Conservation (phyloP, 108 stramenopile species). For the Nitzschia palea region DNA sequence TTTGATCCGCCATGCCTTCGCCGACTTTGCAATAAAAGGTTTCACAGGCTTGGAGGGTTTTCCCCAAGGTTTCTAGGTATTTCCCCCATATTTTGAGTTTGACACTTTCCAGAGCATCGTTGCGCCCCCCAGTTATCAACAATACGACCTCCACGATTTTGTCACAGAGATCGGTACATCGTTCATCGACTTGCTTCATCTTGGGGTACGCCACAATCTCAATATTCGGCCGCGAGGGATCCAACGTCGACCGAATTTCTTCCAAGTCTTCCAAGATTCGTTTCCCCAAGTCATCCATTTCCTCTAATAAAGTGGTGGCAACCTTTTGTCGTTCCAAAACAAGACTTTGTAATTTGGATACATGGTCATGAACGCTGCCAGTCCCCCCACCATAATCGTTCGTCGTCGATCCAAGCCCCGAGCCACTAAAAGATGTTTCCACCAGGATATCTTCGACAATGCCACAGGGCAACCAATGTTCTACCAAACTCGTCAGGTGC, state of each 20-base stretch:
- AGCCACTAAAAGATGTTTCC: conserved; percentile 3
- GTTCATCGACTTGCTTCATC: conserved; percentile 18
- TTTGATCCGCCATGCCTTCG: conserved; percentile 24
- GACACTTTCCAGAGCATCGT: conserved; percentile 13
- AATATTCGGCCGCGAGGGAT: neutral
- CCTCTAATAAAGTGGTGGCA: neutral
- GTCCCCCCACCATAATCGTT: too few relatives aligned
- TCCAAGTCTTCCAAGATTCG: neutral
- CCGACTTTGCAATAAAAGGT: conserved; percentile 13
- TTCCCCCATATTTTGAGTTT: conserved; percentile 18
- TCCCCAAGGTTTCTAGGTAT: conserved; percentile 15
- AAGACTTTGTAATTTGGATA: neutral
- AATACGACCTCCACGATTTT: conserved; percentile 8
- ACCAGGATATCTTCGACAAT: conserved; percentile 34
- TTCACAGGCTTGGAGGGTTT: conserved; percentile 9
- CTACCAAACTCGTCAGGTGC: conserved; percentile 25
- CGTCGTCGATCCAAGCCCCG: too few relatives aligned
- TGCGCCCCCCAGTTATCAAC: neutral
- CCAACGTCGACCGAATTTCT: neutral
- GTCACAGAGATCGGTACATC: neutral
- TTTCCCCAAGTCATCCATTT: conserved; percentile 1
- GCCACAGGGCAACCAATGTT: conserved; percentile 29
- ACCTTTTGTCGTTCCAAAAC: neutral
- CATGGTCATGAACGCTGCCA: neutral
- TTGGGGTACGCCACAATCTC: neutral